Evolutionary conservation across 83 land plant genomes (phyloP), one percentile per base, ranked within the genome.

Genomic region (Picea engelmannii): DNA sequence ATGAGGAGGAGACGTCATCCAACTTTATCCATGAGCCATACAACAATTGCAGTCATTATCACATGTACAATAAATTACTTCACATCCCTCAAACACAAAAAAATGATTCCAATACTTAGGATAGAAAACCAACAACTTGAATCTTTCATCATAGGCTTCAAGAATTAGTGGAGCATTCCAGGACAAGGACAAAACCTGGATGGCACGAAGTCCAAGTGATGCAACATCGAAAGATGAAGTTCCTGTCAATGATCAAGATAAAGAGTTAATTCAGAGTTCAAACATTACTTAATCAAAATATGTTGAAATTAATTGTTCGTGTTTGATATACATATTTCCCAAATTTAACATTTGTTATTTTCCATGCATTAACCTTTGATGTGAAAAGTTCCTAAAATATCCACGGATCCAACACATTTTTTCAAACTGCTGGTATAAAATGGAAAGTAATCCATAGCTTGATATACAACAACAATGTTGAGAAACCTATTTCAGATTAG

Each of bases 11-110:
- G 82, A 76, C 98, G 87, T 38, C 99, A 90, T 1, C 99, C 98
- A 69, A 96, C 93, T 90, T 85, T 95, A 73, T 96, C 99, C 85
- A 94, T 86, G 83, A 96, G 81, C 86, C 93, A 91, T n/a, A 96
- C 89, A 23, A 93, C 87, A 65, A 92, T 93, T 9, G 83, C 91
- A 77, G 96, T 95, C 62, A 93, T 92, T 76, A 93, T 62, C 23
- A 97, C 99, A 98, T 97, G 79, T 16, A 80, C 6, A 35, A 81
- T 0, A 70, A 21, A 0, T 38, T 68, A 60, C 21, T 63, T 17
- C 6, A 63, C 61, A 49, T 76, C 25, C 16, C 21, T 55, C 11
- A 55, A 21, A 5, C 58, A 76, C 42, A 47, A 49, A 55, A 47
- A 76, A 18, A 4, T 52, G 61, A 76, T 42, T 5, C 58, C 21